A percentile compares a stretch with the other conserved stretches of the same genome.
These are phyloP conservation scores for Fusarium hainanense DNA, from an alignment of 2,329 filamentous ascomycete species.

Conservation along the genomic window DNA sequence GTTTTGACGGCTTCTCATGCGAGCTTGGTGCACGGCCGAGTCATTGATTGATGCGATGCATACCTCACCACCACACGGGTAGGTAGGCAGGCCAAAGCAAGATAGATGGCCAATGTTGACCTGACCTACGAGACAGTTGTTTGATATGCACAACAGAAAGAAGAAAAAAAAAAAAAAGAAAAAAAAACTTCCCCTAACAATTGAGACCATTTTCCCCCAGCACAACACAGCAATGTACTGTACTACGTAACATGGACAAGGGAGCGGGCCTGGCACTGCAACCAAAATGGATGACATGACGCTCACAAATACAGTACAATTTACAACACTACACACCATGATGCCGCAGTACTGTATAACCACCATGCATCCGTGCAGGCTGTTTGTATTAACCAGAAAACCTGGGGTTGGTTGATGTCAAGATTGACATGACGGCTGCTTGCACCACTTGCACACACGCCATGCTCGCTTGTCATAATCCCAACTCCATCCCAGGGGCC, in stretches of 20 bases:
- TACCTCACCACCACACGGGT: not conserved
- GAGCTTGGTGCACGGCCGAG: not conserved
- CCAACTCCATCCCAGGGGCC: slow-evolving; percentile 12
- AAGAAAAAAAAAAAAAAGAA: not conserved
- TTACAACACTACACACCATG: not conserved
- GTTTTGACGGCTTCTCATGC: not conserved
- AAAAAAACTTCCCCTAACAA: not conserved
- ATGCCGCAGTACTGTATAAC: not conserved
- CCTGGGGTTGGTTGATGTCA: slow-evolving; percentile 41
- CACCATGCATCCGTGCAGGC: not conserved
- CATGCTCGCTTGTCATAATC: slow-evolving; percentile 37
- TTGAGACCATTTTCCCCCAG: not conserved
- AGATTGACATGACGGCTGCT: slow-evolving; percentile 27
- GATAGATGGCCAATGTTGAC: slow-evolving; percentile 2
- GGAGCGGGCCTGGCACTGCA: slow-evolving; percentile 11
- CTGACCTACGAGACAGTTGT: not conserved
- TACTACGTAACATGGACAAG: slow-evolving; percentile 1
- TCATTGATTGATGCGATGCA: not conserved
- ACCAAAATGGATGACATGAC: slow-evolving; percentile 27
- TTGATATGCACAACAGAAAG: not conserved
- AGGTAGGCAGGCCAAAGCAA: not conserved
- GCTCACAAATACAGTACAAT: slow-evolving; percentile 28
- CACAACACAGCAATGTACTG: not conserved
- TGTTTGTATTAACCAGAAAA: slow-evolving; percentile 13
- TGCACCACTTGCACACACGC: slow-evolving; percentile 16